Conservation (phyloP, 805 yeast genomes). For the Ogataea saltuana region DNA sequence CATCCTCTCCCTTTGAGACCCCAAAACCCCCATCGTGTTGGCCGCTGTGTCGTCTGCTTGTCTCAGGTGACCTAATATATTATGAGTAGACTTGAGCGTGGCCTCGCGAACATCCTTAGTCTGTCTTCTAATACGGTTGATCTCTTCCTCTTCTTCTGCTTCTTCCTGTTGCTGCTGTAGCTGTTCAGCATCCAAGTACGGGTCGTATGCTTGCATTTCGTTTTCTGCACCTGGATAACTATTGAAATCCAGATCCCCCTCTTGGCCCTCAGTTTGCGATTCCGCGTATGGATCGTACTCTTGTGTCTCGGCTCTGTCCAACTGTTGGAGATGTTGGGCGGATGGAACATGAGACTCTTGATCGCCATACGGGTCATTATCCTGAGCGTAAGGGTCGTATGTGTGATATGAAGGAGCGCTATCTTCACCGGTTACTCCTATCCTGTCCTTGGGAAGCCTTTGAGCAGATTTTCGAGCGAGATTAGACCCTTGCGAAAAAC, state of each 20-base stretch:
- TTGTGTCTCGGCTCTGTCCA: constrained; percentile 1
- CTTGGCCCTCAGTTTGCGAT: constrained; percentile 9
- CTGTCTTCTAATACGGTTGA: constrained; percentile 78
- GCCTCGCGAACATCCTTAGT: constrained; percentile 68
- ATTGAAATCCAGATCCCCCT: constrained; percentile 30
- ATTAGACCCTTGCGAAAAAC: background rate
- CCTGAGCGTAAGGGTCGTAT: constrained; percentile 31
- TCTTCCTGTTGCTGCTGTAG: constrained; percentile 36
- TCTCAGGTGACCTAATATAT: constrained; percentile 70
- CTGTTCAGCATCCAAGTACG: constrained; percentile 21
- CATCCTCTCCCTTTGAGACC: constrained; percentile 87
- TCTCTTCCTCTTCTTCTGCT: constrained; percentile 78
- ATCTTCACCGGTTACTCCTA: too few species aligned
- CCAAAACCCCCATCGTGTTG: constrained; percentile 88
- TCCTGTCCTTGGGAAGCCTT: background rate
- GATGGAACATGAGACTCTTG: constrained; percentile 6
- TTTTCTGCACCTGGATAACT: constrained; percentile 28
- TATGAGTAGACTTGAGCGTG: constrained; percentile 80
- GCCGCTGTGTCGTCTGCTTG: constrained; percentile 74
- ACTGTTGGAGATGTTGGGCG: constrained; percentile 7
- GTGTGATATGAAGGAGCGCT: constrained; percentile 26
- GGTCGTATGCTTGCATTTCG: constrained; percentile 26
- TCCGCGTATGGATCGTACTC: constrained; percentile 30
- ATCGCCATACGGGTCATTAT: constrained; percentile 14
- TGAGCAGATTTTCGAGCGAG: background rate